Percentiles rank a stretch among this genome's conserved stretches.
These are phyloP conservation scores for Vitis labrusca DNA, from an alignment of 164 flowering plant species.

Conservation along the genomic window DNA sequence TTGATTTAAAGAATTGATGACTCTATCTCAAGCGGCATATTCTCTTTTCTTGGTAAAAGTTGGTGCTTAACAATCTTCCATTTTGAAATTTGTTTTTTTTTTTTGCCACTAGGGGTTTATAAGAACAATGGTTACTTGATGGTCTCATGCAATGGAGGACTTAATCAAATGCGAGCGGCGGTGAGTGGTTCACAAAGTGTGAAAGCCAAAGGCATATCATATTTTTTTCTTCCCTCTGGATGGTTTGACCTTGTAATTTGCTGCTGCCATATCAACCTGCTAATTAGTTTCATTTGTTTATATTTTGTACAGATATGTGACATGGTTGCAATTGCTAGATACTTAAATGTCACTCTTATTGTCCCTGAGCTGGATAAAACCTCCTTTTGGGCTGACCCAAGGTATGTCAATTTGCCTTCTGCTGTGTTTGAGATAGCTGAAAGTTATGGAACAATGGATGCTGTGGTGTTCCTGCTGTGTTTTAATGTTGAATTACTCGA, in stretches of 20 bases:
- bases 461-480: too few species aligned
- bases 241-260: background rate
- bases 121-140: constrained; percentile 91
- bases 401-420: constrained; percentile 40
- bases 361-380: constrained; percentile 95
- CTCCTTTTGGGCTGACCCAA: constrained; percentile 96
- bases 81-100: constrained; percentile 8
- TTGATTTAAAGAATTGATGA: too few species aligned
- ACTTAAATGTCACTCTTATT: constrained; percentile 81
- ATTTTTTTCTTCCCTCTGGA: background rate
- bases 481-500: background rate
- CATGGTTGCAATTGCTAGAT: constrained; percentile 94
- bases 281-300: constrained; percentile 6
- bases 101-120: constrained; percentile 59
- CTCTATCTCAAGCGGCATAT: background rate
- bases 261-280: background rate
- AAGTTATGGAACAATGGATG: background rate
- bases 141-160: constrained; percentile 96
- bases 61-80: background rate
- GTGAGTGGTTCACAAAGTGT: constrained; percentile 37
- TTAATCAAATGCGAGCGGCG: constrained; percentile 94
- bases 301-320: constrained; percentile 73
- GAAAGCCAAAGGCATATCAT: background rate
- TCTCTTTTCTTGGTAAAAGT: background rate
- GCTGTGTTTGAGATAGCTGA: constrained; percentile 2